These are phyloP conservation scores for Xylaria sp. DNA, from an alignment of 2,329 filamentous ascomycete species.

Conservation along the genomic window DNA sequence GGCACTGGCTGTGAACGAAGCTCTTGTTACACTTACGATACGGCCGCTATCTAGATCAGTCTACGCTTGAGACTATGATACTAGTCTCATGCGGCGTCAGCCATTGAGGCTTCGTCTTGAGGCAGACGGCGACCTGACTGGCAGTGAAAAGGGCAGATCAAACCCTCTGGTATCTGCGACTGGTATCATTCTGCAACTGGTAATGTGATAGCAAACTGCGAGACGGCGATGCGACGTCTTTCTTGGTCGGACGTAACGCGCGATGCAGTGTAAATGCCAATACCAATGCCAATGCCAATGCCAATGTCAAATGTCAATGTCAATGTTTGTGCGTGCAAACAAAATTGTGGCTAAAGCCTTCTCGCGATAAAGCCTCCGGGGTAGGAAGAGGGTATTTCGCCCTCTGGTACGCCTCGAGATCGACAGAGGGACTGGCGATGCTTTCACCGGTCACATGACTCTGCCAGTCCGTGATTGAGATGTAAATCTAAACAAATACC, in stretches of 20 bases:
- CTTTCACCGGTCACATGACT: slow-evolving; percentile 36
- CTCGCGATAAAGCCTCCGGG: slow-evolving; percentile 19
- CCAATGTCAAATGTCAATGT: no score
- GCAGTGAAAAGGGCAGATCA: slow-evolving; percentile 24
- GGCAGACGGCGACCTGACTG: slow-evolving; percentile 37
- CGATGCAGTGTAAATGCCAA: slow-evolving; percentile 29
- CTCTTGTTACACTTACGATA: slow-evolving; percentile 37
- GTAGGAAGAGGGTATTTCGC: not conserved
- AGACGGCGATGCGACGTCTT: slow-evolving; percentile 39
- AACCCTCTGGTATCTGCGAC: slow-evolving; percentile 20
- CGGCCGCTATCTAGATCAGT: slow-evolving; percentile 44
- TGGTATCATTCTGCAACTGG: slow-evolving; percentile 30
- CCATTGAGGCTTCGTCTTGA: slow-evolving; percentile 37
- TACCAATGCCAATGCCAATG: no score
- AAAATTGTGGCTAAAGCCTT: slow-evolving; percentile 19
- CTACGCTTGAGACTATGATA: slow-evolving; percentile 41
- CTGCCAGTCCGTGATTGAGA: slow-evolving; percentile 18
- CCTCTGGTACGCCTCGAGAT: slow-evolving; percentile 18
- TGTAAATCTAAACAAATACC: slow-evolving; percentile 13
- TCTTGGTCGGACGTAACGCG: slow-evolving; percentile 26
- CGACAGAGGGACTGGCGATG: slow-evolving; percentile 18
- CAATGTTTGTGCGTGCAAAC: not conserved
- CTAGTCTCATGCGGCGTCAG: slow-evolving; percentile 32
- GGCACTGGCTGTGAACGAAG: slow-evolving; percentile 39
- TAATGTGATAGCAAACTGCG: slow-evolving; percentile 39